These are phyloP conservation scores for Paecilomyces niveus DNA, from an alignment of 2,329 filamentous ascomycete genomes.

Conservation along the genomic window DNA sequence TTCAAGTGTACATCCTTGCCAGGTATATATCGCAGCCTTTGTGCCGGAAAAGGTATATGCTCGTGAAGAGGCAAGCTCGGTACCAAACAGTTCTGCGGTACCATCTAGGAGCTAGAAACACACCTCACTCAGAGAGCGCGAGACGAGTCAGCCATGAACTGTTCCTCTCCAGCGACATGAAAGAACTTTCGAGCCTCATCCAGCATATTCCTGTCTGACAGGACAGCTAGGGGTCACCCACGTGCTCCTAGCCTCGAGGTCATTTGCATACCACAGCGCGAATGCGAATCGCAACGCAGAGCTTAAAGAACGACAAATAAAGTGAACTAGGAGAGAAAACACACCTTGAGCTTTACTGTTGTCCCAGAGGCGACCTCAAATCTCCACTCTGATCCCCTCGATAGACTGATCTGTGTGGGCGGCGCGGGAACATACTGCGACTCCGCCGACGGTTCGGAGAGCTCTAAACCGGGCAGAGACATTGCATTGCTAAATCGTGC, in stretches of 20 bases:
- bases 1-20: conserved; percentile 83
- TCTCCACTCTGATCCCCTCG: conserved; percentile 66
- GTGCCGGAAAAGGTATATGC: conserved; percentile 73
- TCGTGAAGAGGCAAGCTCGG: conserved; percentile 76
- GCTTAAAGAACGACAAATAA: not conserved
- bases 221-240: not conserved
- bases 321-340: conserved; percentile 4
- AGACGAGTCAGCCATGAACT: not conserved
- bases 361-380: conserved; percentile 60
- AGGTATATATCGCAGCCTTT: conserved; percentile 86
- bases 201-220: not conserved
- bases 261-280: not conserved
- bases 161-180: not conserved
- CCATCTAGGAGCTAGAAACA: conserved; percentile 59
- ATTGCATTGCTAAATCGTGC: conserved; percentile 36
- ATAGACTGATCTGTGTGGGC: conserved; percentile 46
- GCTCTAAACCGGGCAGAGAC: conserved; percentile 69
- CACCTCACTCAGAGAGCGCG: not conserved
- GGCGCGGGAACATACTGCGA: conserved; percentile 28
- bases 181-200: not conserved
- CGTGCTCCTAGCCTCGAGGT: not conserved
- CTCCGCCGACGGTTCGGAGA: conserved; percentile 55
- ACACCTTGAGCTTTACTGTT: conserved; percentile 48
- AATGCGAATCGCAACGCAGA: not conserved
- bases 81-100: conserved; percentile 88